Conservation (phyloP, 1,139 yeast genomes). For the Yamadazyma taylorii region DNA sequence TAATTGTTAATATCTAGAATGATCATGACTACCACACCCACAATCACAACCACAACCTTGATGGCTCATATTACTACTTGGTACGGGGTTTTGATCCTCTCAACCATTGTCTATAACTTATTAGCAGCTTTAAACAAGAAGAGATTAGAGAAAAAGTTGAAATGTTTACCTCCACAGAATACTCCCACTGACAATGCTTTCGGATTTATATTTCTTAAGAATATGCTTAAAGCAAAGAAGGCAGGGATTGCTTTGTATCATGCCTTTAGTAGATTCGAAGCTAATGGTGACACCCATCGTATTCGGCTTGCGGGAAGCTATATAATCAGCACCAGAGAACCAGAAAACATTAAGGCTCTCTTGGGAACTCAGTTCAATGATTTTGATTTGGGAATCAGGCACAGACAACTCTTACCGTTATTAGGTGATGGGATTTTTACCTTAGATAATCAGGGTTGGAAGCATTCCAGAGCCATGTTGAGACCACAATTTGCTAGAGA, state of each 20-base stretch:
- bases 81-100: too few relatives aligned
- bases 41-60: too few relatives aligned
- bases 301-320: slow-evolving; percentile 8
- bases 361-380: slow-evolving; percentile 48
- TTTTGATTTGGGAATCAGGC: slow-evolving; percentile 51
- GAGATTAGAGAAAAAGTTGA: slow-evolving; percentile 16
- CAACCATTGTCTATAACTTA: neutral
- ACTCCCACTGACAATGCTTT: slow-evolving; percentile 17
- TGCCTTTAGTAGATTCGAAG: slow-evolving; percentile 9
- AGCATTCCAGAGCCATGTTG: slow-evolving; percentile 56
- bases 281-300: slow-evolving; percentile 6
- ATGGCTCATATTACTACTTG: slow-evolving; percentile 21
- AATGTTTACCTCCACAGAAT: slow-evolving; percentile 18
- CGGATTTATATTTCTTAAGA: slow-evolving; percentile 25
- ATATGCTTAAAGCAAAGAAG: slow-evolving; percentile 17
- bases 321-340: slow-evolving; percentile 24
- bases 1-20: too few relatives aligned
- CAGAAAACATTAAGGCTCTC: slow-evolving; percentile 37
- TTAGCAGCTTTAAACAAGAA: neutral
- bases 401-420: slow-evolving; percentile 40
- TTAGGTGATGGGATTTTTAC: slow-evolving; percentile 61
- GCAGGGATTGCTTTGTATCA: slow-evolving; percentile 25
- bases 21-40: too few relatives aligned
- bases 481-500: slow-evolving; percentile 59
- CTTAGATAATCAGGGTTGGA: slow-evolving; percentile 56